phyloP scores from a whole-genome alignment of 2,329 filamentous ascomycete genomes.

The Fusarium torreyae region DNA sequence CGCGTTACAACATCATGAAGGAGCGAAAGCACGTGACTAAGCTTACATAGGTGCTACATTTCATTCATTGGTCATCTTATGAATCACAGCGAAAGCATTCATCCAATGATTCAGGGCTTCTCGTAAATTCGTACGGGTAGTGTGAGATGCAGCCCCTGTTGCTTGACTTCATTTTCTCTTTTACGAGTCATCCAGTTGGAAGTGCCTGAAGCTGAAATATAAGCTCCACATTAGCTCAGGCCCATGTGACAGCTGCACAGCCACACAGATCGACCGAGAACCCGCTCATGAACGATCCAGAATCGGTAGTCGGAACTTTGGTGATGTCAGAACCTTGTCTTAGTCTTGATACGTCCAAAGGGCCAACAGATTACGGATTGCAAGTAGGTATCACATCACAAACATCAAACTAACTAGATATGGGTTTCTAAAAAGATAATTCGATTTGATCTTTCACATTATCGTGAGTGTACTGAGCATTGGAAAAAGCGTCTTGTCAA shows the following conservation, averaged over 20 bases:
- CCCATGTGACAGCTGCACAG: constrained; percentile 27
- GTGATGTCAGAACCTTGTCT: constrained; percentile 18
- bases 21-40: constrained; percentile 48
- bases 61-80: not conserved
- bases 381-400: too few relatives aligned
- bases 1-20: constrained; percentile 21
- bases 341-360: not conserved
- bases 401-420: not conserved
- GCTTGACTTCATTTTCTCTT: not conserved
- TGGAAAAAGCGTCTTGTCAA: not conserved
- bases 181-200: not conserved
- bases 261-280: constrained; percentile 23
- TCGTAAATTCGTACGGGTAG: not conserved
- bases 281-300: constrained; percentile 11
- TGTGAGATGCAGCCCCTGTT: too few relatives aligned
- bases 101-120: not conserved
- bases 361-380: too few relatives aligned
- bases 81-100: not conserved
- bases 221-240: not conserved
- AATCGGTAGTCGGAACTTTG: constrained; percentile 18
- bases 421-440: too few relatives aligned
- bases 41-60: not conserved
- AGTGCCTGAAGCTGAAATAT: not conserved
- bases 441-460: not conserved
- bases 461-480: not conserved